These are phyloP conservation scores for Clarireedia hainanense DNA, from an alignment of 2,329 filamentous ascomycete species.

Conservation along the genomic window DNA sequence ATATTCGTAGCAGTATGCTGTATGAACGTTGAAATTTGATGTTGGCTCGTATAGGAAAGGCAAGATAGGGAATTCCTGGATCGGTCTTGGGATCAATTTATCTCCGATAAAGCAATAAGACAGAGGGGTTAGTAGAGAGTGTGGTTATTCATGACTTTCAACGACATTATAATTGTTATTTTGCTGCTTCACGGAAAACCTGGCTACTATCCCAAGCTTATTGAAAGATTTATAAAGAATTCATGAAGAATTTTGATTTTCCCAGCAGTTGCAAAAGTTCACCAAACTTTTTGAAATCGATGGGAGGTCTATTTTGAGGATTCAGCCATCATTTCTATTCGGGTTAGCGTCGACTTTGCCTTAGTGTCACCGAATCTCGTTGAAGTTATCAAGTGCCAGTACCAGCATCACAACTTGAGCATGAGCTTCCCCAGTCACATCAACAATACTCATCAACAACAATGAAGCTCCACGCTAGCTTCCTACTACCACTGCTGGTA, in stretches of 20 bases:
- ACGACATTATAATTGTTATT: too few species aligned
- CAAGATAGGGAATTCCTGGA: not conserved
- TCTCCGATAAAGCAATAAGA: conserved; percentile 3
- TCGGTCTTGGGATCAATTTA: conserved; percentile 4
- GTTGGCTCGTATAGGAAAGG: not conserved
- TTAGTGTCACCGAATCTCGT: conserved; percentile 2
- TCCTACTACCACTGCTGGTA: conserved; percentile 32
- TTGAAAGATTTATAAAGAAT: too few species aligned
- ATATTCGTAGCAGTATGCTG: not conserved
- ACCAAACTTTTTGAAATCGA: too few species aligned
- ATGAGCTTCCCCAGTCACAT: conserved; percentile 17
- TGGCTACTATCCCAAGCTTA: too few species aligned
- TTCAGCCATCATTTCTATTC: not conserved
- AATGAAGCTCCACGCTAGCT: conserved; percentile 35
- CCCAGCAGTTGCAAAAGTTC: too few species aligned
- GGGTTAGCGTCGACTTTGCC: conserved; percentile 1
- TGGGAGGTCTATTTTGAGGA: too few species aligned
- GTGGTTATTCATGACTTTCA: not conserved
- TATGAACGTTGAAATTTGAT: not conserved
- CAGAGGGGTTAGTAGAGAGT: not conserved
- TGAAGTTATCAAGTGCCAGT: conserved; percentile 2
- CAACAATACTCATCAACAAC: conserved; percentile 14
- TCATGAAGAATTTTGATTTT: too few species aligned
- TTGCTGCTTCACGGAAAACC: too few species aligned
- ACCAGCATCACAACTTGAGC: conserved; percentile 1